phyloP scores from a whole-genome alignment of 2,329 filamentous ascomycete genomes.

The Didymella sp. region DNA sequence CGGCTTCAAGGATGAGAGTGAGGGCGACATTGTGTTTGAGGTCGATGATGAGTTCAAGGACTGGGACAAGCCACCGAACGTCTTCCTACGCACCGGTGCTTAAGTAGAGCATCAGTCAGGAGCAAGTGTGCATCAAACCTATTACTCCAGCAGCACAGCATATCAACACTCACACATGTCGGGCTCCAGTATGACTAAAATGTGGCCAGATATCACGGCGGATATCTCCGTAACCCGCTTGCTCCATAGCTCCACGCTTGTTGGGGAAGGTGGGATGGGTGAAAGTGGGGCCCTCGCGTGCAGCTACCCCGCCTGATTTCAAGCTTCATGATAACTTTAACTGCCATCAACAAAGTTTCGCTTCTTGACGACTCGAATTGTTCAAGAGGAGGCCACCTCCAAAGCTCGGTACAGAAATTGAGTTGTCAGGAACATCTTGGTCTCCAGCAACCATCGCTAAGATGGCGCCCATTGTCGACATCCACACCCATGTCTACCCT shows the following conservation, averaged over 20 bases:
- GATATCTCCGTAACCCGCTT: conserved; percentile 24
- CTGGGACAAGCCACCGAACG: conserved; percentile 43
- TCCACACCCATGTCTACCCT: conserved; percentile 70
- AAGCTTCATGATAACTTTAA: conserved; percentile 21
- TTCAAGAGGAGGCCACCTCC: neutral
- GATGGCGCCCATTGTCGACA: conserved; percentile 60
- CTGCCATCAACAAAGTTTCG: neutral
- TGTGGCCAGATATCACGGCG: conserved; percentile 14
- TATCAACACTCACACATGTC: neutral
- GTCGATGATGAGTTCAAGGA: conserved; percentile 45
- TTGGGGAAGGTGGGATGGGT: conserved; percentile 45
- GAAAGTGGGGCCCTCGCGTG: conserved; percentile 32
- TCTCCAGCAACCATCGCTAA: neutral
- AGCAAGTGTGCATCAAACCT: neutral
- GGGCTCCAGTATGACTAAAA: conserved; percentile 11
- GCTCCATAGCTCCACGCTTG: conserved; percentile 27
- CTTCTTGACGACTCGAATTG: neutral
- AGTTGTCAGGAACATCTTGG: neutral
- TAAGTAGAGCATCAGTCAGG: neutral
- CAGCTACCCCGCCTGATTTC: conserved; percentile 32
- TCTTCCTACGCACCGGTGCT: conserved; percentile 45
- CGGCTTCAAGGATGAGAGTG: conserved; percentile 44
- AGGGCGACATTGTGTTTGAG: conserved; percentile 39
- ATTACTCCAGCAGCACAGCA: neutral
- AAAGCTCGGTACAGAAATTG: neutral